Percentiles rank a stretch among this genome's conserved stretches.
Conservation (phyloP, 345 rosid genomes). For the Rubroshorea leprosula region DNA sequence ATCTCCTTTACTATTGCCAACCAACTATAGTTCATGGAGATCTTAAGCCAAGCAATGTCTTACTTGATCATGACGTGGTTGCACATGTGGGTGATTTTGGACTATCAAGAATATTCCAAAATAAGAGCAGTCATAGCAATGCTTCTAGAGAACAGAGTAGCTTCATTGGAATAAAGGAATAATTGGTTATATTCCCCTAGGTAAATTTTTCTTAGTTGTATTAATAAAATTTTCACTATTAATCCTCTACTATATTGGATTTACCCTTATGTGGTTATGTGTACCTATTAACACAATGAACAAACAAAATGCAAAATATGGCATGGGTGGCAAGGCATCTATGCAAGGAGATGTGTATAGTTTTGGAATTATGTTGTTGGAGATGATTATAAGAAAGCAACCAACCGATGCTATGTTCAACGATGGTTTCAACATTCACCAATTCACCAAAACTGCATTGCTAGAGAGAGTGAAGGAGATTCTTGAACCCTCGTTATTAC, state of each 20-base stretch:
- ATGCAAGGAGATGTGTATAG: neutral
- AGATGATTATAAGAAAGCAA: neutral
- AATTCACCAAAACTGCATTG: neutral
- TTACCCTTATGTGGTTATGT: neutral
- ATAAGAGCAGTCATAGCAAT: no score
- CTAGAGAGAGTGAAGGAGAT: neutral
- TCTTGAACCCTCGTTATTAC: neutral
- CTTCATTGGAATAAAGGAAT: neutral
- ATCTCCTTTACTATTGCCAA: slow-evolving; percentile 19
- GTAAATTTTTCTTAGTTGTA: neutral
- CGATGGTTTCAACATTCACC: neutral
- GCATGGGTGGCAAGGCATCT: neutral
- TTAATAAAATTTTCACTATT: neutral
- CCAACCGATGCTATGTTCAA: neutral
- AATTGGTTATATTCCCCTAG: neutral
- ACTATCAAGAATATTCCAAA: slow-evolving; percentile 16
- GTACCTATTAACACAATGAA: neutral
- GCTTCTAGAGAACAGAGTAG: neutral
- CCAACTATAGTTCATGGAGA: slow-evolving; percentile 20
- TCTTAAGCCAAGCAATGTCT: slow-evolving; percentile 26
- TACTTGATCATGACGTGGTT: slow-evolving; percentile 21
- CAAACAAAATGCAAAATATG: neutral
- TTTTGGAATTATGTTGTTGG: neutral
- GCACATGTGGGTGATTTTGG: slow-evolving; percentile 26
- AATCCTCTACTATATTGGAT: no score